Conservation (phyloP, 352 stramenopile genomes). For the Pythium grandisporangium region DNA sequence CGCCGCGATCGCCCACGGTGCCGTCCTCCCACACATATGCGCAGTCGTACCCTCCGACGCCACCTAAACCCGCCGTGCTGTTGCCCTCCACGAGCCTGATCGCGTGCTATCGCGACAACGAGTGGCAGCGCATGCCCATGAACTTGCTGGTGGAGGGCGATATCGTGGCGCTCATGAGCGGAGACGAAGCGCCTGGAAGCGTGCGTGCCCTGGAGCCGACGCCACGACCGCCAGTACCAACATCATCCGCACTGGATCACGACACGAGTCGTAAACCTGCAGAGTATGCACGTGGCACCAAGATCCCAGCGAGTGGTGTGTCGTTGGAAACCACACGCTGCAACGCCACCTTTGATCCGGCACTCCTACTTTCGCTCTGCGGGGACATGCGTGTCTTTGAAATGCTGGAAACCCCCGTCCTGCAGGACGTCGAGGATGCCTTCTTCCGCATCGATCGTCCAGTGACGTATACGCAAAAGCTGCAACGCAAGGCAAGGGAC, state of each 20-base stretch:
- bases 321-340: constrained; percentile 41
- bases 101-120: constrained; percentile 66
- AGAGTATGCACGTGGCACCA: constrained; percentile 41
- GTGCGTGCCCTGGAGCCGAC: constrained; percentile 31
- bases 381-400: constrained; percentile 83
- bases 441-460: constrained; percentile 69
- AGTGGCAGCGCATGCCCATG: constrained; percentile 78
- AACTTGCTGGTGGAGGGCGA: constrained; percentile 79
- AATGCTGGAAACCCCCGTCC: constrained; percentile 76
- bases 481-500: constrained; percentile 44
- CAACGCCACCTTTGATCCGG: constrained; percentile 71
- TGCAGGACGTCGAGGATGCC: constrained; percentile 70
- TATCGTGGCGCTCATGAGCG: constrained; percentile 75
- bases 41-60: background rate
- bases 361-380: constrained; percentile 67
- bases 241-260: no score
- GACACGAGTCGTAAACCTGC: background rate
- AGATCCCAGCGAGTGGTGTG: constrained; percentile 34
- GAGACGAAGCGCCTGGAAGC: constrained; percentile 62
- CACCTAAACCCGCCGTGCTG: constrained; percentile 32
- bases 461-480: constrained; percentile 66
- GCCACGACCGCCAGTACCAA: background rate
- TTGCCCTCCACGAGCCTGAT: constrained; percentile 74
- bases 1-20: no score
- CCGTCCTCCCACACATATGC: background rate